Base-by-base conservation (phyloP, 305 asterid genomes). In the Plantago coronopus region DNA sequence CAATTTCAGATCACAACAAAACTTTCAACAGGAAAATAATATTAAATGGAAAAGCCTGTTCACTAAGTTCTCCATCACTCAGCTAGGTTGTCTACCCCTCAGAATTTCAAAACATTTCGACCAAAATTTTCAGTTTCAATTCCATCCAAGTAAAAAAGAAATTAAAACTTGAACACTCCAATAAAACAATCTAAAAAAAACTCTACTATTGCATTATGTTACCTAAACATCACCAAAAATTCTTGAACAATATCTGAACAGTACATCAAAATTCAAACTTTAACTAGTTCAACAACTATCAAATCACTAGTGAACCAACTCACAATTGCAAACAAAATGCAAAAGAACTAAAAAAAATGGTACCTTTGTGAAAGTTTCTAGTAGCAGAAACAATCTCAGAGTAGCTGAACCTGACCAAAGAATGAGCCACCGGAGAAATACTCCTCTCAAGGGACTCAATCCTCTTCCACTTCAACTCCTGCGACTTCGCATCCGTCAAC, bases 351-450 rank as follows among this genome's bases (percentile, higher is more conserved):
- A 53, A 21, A 2, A 15, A 17, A 66, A 57, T 77, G 17, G 15
- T 53, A 89, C 99, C 99, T 79, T 81, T 81, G 44, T 94, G 87
- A 60, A 93, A 89, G 59, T 79, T 82, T 46, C 85, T 45, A 22
- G 99, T 83, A 61, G 95, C 93, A 58, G 88, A 69, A 63, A 80
- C 79, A 61, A 93, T 85, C 59, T 93, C 87, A 37, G 86, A 70
- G 60, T 80, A 87, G 69, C 71, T 80, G 78, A 93, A 93, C 80
- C 97, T 79, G 68, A 85, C 69, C 67, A 89, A 67, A 65, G 88
- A 85, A 67, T 78, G 89, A 17, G 96, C 79, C 8, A 87, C 83
- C 5, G 97, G 99, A 18, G 96, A 89, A 69, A 93, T 93, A 44
- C 91, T 85, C 63, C 94, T 65, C 69, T 84, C 88, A 48, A 88